Percentiles rank a stretch among this genome's conserved stretches.
Conservation (phyloP, 257 asterid species). For the Mentha longifolia region DNA sequence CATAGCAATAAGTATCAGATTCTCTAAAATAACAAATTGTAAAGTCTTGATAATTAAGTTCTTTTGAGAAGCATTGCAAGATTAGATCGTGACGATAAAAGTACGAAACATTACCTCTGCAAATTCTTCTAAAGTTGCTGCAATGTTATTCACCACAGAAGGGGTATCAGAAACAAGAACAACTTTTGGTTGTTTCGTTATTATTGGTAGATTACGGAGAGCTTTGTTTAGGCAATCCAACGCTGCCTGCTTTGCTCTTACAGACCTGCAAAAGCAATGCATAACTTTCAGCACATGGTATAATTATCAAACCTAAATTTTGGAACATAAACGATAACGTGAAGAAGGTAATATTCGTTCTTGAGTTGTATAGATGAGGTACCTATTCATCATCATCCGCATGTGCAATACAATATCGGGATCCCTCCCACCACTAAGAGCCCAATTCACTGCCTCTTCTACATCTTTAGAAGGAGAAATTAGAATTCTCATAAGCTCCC, state of each 20-base stretch:
- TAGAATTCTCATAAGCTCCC: conserved; percentile 91
- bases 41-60: neutral
- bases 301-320: too few relatives aligned
- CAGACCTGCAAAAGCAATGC: conserved; percentile 53
- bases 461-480: conserved; percentile 78
- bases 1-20: neutral
- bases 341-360: neutral
- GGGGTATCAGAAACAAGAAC: conserved; percentile 90
- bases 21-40: neutral
- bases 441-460: conserved; percentile 72
- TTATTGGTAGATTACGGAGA: conserved; percentile 39
- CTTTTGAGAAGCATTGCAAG: neutral
- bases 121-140: conserved; percentile 56
- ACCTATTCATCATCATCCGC: conserved; percentile 99
- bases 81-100: neutral
- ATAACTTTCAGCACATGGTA: neutral
- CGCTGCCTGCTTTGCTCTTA: conserved; percentile 81
- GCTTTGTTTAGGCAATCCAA: conserved; percentile 64
- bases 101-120: conserved; percentile 57
- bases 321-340: too few relatives aligned
- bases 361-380: conserved; percentile 29
- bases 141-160: conserved; percentile 61
- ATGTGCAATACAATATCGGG: conserved; percentile 93
- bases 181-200: conserved; percentile 70
- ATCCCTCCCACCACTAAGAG: conserved; percentile 66